Percentiles rank a stretch among this genome's conserved stretches.
phyloP scores from a whole-genome alignment of 1,284 basidiomycete genomes.

The Chondrostereum purpureum region DNA sequence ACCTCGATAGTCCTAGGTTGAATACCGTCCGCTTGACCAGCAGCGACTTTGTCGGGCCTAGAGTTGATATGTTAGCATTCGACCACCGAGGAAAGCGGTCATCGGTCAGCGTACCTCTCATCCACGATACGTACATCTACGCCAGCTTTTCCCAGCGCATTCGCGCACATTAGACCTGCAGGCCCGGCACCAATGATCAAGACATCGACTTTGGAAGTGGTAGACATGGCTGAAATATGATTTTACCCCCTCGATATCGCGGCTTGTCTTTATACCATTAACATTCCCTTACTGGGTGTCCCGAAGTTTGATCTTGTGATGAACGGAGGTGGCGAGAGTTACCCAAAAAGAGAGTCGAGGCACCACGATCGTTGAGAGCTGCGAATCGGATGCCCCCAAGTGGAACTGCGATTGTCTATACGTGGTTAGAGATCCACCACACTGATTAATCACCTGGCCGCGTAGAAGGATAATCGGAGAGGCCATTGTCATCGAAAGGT shows the following conservation, averaged over 20 bases:
- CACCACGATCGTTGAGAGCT: neutral
- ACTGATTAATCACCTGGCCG: no score
- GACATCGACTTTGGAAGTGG: no score
- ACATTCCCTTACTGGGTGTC: no score
- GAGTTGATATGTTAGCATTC: neutral
- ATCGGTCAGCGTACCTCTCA: slow-evolving; percentile 57
- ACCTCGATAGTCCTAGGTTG: slow-evolving; percentile 76
- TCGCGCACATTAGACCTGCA: slow-evolving; percentile 56
- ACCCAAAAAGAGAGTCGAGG: neutral
- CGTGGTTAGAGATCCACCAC: neutral
- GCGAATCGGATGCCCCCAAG: neutral
- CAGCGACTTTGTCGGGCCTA: slow-evolving; percentile 51
- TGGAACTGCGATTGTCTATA: neutral
- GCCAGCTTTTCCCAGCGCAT: slow-evolving; percentile 55
- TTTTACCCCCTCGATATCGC: no score
- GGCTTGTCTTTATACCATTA: no score
- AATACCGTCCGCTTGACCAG: slow-evolving; percentile 76
- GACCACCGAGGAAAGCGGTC: slow-evolving; percentile 2
- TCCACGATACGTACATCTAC: slow-evolving; percentile 62
- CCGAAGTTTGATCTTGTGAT: neutral
- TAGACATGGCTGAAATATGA: no score
- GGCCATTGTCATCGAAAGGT: no score
- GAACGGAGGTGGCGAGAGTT: neutral
- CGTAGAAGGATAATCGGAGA: neutral
- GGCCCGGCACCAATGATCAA: slow-evolving; percentile 20